Conservation (phyloP, 805 yeast species). For the Myxozyma geophila region DNA sequence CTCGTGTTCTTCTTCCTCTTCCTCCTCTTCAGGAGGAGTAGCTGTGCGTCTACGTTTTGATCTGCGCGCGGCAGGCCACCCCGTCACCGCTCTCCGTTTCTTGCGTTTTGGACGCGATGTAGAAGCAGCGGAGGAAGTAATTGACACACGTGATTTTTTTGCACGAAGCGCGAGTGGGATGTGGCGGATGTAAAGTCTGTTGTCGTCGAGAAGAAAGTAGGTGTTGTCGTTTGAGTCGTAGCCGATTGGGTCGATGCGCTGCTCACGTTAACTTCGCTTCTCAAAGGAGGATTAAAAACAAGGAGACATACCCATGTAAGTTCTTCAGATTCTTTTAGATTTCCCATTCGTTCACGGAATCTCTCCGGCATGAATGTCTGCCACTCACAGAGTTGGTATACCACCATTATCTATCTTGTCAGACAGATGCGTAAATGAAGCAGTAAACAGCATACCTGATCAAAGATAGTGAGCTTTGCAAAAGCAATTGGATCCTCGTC, state of each 20-base stretch:
- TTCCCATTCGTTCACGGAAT: constrained; percentile 39
- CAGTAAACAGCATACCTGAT: too few species aligned
- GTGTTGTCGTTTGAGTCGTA: constrained; percentile 39
- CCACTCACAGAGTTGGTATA: constrained; percentile 30
- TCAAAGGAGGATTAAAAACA: too few species aligned
- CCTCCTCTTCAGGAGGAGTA: constrained; percentile 21
- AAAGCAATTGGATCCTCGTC: constrained; percentile 22
- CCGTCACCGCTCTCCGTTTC: constrained; percentile 24
- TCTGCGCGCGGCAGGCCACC: constrained; percentile 23
- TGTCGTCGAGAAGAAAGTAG: constrained; percentile 46
- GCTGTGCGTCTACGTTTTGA: constrained; percentile 26
- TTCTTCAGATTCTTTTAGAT: constrained; percentile 32
- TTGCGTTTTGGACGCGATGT: constrained; percentile 10
- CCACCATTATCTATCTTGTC: constrained; percentile 14
- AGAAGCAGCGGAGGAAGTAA: neutral
- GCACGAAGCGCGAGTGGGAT: constrained; percentile 17
- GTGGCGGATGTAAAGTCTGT: constrained; percentile 41
- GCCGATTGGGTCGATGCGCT: constrained; percentile 44
- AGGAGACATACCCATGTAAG: constrained; percentile 26
- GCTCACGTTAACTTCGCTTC: too few species aligned
- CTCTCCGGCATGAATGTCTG: constrained; percentile 33
- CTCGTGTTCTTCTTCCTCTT: constrained; percentile 26
- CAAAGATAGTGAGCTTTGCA: constrained; percentile 27
- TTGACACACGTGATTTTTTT: neutral
- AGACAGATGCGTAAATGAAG: too few species aligned